phyloP scores from a whole-genome alignment of 768 basidiomycete species.

The Dacryopinax primogenitus region DNA sequence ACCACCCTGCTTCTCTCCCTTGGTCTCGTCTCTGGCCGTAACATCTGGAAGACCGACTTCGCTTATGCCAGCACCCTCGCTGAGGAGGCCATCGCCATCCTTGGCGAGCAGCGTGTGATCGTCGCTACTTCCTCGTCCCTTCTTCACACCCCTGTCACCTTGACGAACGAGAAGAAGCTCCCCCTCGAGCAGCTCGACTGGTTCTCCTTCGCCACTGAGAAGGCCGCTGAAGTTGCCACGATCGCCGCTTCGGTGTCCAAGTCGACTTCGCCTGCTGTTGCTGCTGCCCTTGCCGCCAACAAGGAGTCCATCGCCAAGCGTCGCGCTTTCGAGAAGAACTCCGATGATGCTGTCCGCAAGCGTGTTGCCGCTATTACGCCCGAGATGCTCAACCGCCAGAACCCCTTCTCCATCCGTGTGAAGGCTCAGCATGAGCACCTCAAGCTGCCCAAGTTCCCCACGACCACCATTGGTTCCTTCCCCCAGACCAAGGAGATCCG shows the following conservation, averaged over 20 bases:
- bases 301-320: slow-evolving; percentile 81
- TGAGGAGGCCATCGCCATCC: slow-evolving; percentile 68
- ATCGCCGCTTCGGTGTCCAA: slow-evolving; percentile 78
- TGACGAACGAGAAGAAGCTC: slow-evolving; percentile 83
- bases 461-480: slow-evolving; percentile 97
- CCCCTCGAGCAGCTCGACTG: slow-evolving; percentile 84
- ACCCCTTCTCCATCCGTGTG: slow-evolving; percentile 73
- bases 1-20: slow-evolving; percentile 76
- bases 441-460: slow-evolving; percentile 91
- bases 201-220: slow-evolving; percentile 98
- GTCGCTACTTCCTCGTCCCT: slow-evolving; percentile 95
- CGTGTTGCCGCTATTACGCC: slow-evolving; percentile 85
- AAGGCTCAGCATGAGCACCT: slow-evolving; percentile 80
- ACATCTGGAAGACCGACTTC: slow-evolving; percentile 99
- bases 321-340: slow-evolving; percentile 84
- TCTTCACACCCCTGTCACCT: slow-evolving; percentile 93
- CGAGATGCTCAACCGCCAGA: slow-evolving; percentile 76
- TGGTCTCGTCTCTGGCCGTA: slow-evolving; percentile 93
- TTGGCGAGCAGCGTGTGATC: slow-evolving; percentile 81
- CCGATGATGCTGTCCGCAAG: slow-evolving; percentile 89
- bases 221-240: slow-evolving; percentile 76
- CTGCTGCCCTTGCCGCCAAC: slow-evolving; percentile 75
- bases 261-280: slow-evolving; percentile 59
- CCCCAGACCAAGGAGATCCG: slow-evolving; percentile 99
- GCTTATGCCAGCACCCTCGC: slow-evolving; percentile 64